Conservation (phyloP, 495 filamentous ascomycete species). For the Thermothielavioides terrestris region DNA sequence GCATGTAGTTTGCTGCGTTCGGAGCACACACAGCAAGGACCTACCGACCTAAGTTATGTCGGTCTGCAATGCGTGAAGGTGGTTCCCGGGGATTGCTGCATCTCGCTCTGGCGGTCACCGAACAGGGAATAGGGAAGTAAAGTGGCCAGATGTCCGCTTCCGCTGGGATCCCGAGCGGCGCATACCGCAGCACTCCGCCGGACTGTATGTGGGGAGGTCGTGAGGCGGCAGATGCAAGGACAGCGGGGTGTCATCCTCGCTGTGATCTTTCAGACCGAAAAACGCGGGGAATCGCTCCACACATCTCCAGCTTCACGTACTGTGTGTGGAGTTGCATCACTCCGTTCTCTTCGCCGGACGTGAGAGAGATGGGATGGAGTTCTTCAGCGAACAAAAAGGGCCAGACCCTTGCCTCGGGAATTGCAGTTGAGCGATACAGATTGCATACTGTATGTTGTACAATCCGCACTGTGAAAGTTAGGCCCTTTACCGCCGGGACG, state of each 20-base stretch:
- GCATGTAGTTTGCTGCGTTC: too few species aligned
- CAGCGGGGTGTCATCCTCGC: not conserved
- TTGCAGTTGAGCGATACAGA: too few species aligned
- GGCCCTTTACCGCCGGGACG: too few species aligned
- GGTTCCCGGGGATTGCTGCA: not conserved
- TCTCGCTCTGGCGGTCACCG: not conserved
- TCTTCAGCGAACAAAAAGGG: too few species aligned
- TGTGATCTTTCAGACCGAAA: conserved; percentile 1
- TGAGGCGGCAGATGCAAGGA: not conserved
- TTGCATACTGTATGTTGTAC: too few species aligned
- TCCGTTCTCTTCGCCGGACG: not conserved
- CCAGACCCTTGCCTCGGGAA: too few species aligned
- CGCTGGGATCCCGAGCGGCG: not conserved
- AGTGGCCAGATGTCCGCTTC: not conserved
- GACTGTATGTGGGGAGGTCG: conserved; percentile 3
- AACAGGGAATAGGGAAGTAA: not conserved
- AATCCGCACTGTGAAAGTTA: too few species aligned
- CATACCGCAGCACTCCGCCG: not conserved
- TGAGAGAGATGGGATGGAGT: too few species aligned
- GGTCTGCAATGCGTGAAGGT: too few species aligned
- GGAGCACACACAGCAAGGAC: too few species aligned
- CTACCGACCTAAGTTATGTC: too few species aligned
- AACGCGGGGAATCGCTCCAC: not conserved
- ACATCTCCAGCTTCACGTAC: too few species aligned
- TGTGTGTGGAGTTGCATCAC: not conserved